Conservation (phyloP, 1,284 basidiomycete genomes). For the Cutaneotrichosporon cyanovorans region DNA sequence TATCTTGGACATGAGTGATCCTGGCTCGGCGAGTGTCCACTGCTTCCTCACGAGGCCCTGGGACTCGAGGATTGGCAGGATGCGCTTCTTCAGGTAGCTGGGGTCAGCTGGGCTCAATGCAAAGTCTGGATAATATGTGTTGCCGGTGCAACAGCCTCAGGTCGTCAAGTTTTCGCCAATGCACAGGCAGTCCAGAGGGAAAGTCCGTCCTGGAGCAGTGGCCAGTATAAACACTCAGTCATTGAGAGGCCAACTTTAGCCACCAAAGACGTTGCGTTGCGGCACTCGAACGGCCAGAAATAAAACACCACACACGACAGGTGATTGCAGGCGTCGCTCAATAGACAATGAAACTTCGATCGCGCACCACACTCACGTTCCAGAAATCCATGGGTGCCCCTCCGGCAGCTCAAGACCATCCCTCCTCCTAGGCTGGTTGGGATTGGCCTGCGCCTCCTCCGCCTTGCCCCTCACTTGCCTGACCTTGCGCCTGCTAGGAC, state of each 20-base stretch:
- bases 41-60: conserved; percentile 30
- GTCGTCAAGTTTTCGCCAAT: no score
- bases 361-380: conserved; percentile 31
- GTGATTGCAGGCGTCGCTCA: no score
- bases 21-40: conserved; percentile 1
- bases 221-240: no score
- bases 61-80: conserved; percentile 32
- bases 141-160: no score
- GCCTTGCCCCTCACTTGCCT: background rate
- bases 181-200: no score
- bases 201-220: no score
- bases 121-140: no score
- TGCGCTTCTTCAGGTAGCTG: conserved; percentile 38
- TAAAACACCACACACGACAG: no score
- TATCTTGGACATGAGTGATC: background rate
- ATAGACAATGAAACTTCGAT: no score
- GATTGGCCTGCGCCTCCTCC: background rate
- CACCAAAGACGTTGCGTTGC: no score
- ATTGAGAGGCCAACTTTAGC: no score
- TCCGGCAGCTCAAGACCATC: conserved; percentile 21
- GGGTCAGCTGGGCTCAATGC: conserved; percentile 2
- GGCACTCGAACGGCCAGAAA: no score
- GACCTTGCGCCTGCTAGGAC: background rate
- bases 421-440: conserved; percentile 8
- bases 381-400: conserved; percentile 36